Evolutionary conservation across 208 protist species (phyloP), one percentile per base, ranked within the genome.

Genomic region (Wallacemonas sp.): DNA sequence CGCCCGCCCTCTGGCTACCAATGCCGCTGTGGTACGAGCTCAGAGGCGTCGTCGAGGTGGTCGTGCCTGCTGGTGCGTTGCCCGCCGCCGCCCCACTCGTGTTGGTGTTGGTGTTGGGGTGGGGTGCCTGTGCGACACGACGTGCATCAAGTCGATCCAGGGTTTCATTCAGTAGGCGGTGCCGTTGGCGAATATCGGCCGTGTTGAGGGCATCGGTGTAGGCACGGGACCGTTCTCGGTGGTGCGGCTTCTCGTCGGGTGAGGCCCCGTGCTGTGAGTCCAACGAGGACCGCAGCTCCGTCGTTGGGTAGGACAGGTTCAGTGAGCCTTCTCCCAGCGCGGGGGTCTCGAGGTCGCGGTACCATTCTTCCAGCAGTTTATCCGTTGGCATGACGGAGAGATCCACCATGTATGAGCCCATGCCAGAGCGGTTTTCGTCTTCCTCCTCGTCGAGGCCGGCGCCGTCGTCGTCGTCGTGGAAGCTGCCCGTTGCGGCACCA

Each of bases 331-430:
- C 55, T 39, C 55, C 59, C 17, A 38, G 33, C 14, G 62, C 53
- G 1, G 78, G 78, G 15, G 68, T 74, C 24, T 77, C 70, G 1
- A 84, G 55, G 39, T 71, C 71, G 58, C 74, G 62, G 59, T 77
- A 77, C 75, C 78, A 84, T 30, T 79, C 68, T 27, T 72, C 62
- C 1, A 84, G 28, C 34, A 84, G 47, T 44, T 64, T 61, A 22
- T 79, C 78, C 2, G 66, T 72, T 0, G 78, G 78, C 12, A 80
- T 69, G 19, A 36, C 68, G 1, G 77, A 75, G 21, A 45, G 68
- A 41, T 78, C 70, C 24, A 74, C 66, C 55, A 74, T 74, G 62
- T 68, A 64, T 22, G 61, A 66, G n/a, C 66, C 71, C 2, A 70
- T 58, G 6, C 65, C 69, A 1, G 65, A 72, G 22, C 61, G 66